Evolutionary conservation across 2,329 filamentous ascomycete genomes (phyloP).

Genomic region (Colletotrichum brevisporum): DNA sequence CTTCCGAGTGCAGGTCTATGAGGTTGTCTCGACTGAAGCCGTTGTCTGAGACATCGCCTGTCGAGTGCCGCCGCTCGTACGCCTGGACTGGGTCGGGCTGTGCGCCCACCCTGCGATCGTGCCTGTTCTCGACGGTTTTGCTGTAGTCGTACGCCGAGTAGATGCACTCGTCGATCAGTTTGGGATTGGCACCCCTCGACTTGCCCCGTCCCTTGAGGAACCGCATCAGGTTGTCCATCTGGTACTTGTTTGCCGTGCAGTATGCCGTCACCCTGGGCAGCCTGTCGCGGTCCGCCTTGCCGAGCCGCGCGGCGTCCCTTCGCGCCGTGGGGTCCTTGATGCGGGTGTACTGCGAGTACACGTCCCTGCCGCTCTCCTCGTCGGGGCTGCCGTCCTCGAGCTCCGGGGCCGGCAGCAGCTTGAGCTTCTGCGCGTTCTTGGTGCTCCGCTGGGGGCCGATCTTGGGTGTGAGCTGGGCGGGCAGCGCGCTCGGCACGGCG

Average conservation of each 20-base stretch:
- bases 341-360: conserved; percentile 97
- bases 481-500: conserved; percentile 54
- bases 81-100: conserved; percentile 57
- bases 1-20: conserved; percentile 69
- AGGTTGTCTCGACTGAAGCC: conserved; percentile 72
- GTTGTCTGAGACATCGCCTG: conserved; percentile 76
- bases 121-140: conserved; percentile 57
- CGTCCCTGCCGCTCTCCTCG: conserved; percentile 93
- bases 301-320: conserved; percentile 90
- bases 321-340: conserved; percentile 97
- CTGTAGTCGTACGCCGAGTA: conserved; percentile 93
- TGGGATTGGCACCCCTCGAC: conserved; percentile 84
- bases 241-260: conserved; percentile 93
- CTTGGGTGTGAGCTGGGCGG: conserved; percentile 68
- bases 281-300: conserved; percentile 90
- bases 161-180: conserved; percentile 96
- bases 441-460: conserved; percentile 95
- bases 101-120: conserved; percentile 46
- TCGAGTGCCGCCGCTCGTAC: conserved; percentile 80
- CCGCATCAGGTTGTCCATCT: conserved; percentile 89
- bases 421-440: conserved; percentile 96
- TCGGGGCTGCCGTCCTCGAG: conserved; percentile 82
- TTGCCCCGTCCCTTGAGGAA: conserved; percentile 90
- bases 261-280: conserved; percentile 95
- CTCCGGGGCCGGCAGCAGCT: conserved; percentile 93